Percentiles rank a stretch among this genome's conserved stretches.
Conservation (phyloP, 331 rosid genomes). For the Acacia pycnantha region DNA sequence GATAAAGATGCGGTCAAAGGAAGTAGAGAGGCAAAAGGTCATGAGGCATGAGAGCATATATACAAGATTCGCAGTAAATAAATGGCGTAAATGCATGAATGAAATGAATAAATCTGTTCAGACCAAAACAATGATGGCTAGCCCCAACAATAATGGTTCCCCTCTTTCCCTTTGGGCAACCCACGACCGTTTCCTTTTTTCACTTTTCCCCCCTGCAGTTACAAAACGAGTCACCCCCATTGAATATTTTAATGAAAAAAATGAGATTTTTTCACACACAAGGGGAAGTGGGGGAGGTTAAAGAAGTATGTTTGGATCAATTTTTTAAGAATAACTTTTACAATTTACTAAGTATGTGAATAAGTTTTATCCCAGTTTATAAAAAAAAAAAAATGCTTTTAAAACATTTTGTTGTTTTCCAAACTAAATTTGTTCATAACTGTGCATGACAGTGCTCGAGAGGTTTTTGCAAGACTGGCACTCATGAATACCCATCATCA, state of each 20-base stretch:
- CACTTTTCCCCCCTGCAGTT: conserved; percentile 24
- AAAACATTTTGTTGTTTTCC: no score
- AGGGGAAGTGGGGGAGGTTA: conserved; percentile 38
- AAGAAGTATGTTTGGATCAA: background rate
- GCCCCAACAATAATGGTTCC: conserved; percentile 61
- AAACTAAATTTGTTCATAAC: conserved; percentile 48
- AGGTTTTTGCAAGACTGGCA: conserved; percentile 46
- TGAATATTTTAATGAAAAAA: conserved; percentile 5
- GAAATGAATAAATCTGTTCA: conserved; percentile 65
- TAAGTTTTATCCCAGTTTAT: no score
- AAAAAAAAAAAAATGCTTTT: no score
- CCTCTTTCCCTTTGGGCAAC: conserved; percentile 28
- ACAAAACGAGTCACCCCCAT: conserved; percentile 1
- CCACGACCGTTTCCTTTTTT: conserved; percentile 34
- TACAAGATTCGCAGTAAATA: conserved; percentile 42
- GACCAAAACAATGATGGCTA: conserved; percentile 90
- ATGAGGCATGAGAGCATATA: conserved; percentile 38
- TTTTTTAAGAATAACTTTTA: no score
- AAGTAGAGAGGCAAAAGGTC: conserved; percentile 37
- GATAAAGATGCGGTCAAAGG: conserved; percentile 30
- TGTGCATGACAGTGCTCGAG: conserved; percentile 54
- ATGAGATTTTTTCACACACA: conserved; percentile 3
- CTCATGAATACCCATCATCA: conserved; percentile 85
- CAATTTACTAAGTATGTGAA: no score
- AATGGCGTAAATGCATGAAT: conserved; percentile 53